phyloP scores from a whole-genome alignment of 768 basidiomycete genomes.

The Tricholoma bakamatsutake region DNA sequence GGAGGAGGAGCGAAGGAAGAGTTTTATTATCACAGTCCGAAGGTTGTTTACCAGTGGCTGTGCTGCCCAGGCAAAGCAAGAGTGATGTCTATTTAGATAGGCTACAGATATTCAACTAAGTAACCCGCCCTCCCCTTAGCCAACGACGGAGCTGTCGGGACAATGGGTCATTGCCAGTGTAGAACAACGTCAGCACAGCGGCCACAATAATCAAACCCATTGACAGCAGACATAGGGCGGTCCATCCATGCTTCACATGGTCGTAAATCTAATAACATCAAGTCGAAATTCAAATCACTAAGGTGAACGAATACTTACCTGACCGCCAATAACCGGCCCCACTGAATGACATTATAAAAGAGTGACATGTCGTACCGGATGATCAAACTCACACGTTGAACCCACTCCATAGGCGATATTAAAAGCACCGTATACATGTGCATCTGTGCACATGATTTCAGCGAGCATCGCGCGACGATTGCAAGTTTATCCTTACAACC shows the following conservation, averaged over 20 bases:
- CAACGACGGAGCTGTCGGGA: constrained; percentile 10
- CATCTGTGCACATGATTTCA: constrained; percentile 37
- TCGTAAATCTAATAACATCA: constrained; percentile 47
- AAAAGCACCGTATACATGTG: constrained; percentile 69
- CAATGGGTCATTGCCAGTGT: constrained; percentile 44
- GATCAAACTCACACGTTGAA: constrained; percentile 40
- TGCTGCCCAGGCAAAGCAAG: neutral
- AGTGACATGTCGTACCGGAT: neutral
- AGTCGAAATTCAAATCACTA: neutral
- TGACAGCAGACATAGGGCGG: constrained; percentile 45
- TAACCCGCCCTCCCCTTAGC: neutral
- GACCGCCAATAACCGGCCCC: constrained; percentile 66
- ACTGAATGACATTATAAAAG: constrained; percentile 31
- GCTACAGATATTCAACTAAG: neutral
- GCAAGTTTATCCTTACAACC: constrained; percentile 46
- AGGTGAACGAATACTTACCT: constrained; percentile 29
- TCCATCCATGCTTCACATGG: constrained; percentile 52
- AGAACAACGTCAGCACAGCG: constrained; percentile 35
- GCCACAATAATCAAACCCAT: constrained; percentile 35
- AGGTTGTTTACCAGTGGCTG: neutral
- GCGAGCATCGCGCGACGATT: neutral
- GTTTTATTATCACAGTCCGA: too few species aligned
- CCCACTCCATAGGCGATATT: constrained; percentile 69
- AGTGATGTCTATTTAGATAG: too few species aligned
- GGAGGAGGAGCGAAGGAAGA: too few species aligned